Base-by-base conservation (phyloP, 1,284 basidiomycete genomes). In the Rhodotorula sp. region DNA sequence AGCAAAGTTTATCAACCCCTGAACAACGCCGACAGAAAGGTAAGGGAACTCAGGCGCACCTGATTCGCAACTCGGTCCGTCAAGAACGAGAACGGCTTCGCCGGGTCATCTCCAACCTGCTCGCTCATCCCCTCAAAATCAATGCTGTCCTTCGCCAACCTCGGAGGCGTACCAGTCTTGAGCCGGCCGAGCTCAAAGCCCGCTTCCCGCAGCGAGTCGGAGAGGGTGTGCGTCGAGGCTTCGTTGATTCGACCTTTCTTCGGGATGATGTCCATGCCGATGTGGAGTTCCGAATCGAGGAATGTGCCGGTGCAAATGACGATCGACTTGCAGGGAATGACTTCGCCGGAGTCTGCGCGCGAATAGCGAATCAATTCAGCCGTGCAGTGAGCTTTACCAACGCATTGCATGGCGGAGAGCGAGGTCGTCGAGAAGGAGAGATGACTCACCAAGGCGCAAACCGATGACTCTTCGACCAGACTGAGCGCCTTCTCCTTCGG, bases 281-380 rank as follows among this genome's bases (percentile, higher is more conserved):
- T 89, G 77, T 94, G 91, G 61, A 94, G 92, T 80, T 92, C 89
- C 22, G 90, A 92, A 4, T 89, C 88, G 22, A 95, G 84, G 78
- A 95, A 95, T 0, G 92, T 95, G 19, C 92, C 92, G 0, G 92
- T 94, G 74, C 91, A 92, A 29, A 94, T 85, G 36, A 94, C 89
- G 9, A 93, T 88, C 74, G 90, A 86, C 4, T 88, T 88, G 76
- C 91, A 94, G 13, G 82, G 81, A 47, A 94, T 87, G 15, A 87
- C 77, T 59, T 92, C 88, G n/a, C 91, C 90, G 0, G 85, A 84
- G 46, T 90, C 90, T 90, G 78, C 7, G 9, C 19, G 8, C 20
- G 54, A n/a, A 11, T 0, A 32, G 20, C 34, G 19, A 13, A 11
- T 22, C 34, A 36, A 36, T 9, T 22, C 30, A n/a, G 22, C 20